Evolutionary conservation across 768 basidiomycete species (phyloP), one percentile per base, ranked within the genome.

Genomic region (Mycena olivaceomarginata): DNA sequence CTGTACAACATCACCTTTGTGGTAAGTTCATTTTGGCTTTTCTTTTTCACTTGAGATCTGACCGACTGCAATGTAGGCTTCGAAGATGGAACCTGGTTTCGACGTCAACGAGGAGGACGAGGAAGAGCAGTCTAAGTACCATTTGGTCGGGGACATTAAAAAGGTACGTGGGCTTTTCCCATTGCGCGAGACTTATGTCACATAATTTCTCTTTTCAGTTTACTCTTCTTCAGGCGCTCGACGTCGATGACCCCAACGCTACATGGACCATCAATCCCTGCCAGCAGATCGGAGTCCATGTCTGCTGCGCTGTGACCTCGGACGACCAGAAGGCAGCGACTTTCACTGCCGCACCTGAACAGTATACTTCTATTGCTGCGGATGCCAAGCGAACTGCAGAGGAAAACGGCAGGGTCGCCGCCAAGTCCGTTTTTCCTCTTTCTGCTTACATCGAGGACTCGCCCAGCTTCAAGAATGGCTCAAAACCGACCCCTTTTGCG

Each of bases 61-160:
- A n/a, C n/a, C n/a, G n/a, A n/a, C n/a, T n/a, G n/a, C n/a, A n/a
- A n/a, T n/a, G n/a, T n/a, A n/a, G n/a, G n/a, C n/a, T n/a, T n/a
- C n/a, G n/a, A n/a, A n/a, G n/a, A n/a, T n/a, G n/a, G n/a, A n/a
- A n/a, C n/a, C n/a, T n/a, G n/a, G n/a, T n/a, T n/a, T n/a, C n/a
- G n/a, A n/a, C n/a, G n/a, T n/a, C n/a, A n/a, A n/a, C n/a, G n/a
- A n/a, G n/a, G n/a, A n/a, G n/a, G n/a, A n/a, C n/a, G n/a, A n/a
- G n/a, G n/a, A n/a, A n/a, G n/a, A n/a, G n/a, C n/a, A n/a, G n/a
- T n/a, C n/a, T n/a, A n/a, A n/a, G n/a, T n/a, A n/a, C n/a, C n/a
- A n/a, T n/a, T 69, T 70, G 5, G 68, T 70, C 31, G 68, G 68
- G 40, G 68, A 70, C 18, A 70, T 70, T 1, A 70, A 70, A 31